Conservation (phyloP, 768 basidiomycete genomes). For the Amanita inopinata region DNA sequence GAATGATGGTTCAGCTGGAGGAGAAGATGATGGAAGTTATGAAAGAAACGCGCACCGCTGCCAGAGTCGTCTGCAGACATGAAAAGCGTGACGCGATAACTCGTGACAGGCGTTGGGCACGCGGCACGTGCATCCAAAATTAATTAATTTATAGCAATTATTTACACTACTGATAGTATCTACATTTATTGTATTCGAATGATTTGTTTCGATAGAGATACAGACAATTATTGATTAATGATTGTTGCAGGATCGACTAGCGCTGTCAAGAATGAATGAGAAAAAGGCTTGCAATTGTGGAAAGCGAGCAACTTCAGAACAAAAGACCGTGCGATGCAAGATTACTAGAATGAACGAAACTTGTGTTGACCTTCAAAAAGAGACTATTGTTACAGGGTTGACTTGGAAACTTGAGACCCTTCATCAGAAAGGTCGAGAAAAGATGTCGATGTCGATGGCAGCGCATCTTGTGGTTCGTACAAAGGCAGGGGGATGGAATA, state of each 20-base stretch:
- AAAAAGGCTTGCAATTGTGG: neutral
- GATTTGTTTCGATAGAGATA: neutral
- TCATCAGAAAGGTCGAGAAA: neutral
- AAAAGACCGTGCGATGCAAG: constrained; percentile 1
- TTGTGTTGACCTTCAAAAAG: neutral
- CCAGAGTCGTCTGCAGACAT: constrained; percentile 10
- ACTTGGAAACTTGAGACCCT: neutral
- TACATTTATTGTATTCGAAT: constrained; percentile 2
- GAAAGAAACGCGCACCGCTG: constrained; percentile 7
- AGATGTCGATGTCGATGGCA: neutral
- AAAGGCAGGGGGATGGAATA: constrained; percentile 52
- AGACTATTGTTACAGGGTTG: neutral
- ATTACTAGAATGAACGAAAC: neutral
- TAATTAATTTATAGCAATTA: constrained; percentile 3
- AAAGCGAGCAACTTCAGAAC: constrained; percentile 2
- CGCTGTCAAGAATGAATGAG: neutral
- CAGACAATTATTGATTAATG: neutral
- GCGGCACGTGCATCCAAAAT: neutral
- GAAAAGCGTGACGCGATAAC: neutral
- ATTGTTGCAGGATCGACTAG: neutral
- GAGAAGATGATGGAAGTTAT: neutral
- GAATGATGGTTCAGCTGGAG: neutral
- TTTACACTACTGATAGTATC: no score
- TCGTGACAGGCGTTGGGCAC: neutral
- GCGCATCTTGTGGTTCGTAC: constrained; percentile 36